phyloP scores from a whole-genome alignment of 495 filamentous ascomycete species.

The Paragyromitra xinjiangensis region DNA sequence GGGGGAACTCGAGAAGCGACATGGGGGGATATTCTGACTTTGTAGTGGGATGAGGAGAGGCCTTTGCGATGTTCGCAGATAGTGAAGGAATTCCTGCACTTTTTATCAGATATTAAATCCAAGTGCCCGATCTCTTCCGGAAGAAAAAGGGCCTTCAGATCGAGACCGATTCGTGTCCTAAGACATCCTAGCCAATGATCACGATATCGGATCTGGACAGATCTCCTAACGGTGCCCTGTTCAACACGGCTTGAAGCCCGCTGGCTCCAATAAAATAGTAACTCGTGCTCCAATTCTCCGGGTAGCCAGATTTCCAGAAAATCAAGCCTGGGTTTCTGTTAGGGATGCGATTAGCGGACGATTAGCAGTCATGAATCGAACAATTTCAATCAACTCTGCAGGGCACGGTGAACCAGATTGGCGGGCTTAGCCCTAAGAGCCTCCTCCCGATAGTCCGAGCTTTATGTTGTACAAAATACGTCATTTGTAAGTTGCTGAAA shows the following conservation, averaged over 20 bases:
- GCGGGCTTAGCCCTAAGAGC: conserved; percentile 42
- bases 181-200: conserved; percentile 46
- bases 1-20: conserved; percentile 30
- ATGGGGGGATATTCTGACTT: conserved; percentile 7
- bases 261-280: conserved; percentile 46
- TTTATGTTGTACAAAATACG: conserved; percentile 5
- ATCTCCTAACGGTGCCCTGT: conserved; percentile 24
- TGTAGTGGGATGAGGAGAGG: conserved; percentile 1
- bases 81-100: conserved; percentile 29
- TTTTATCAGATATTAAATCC: conserved; percentile 45
- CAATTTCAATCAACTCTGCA: conserved; percentile 33
- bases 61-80: conserved; percentile 26
- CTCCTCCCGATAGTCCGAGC: not conserved
- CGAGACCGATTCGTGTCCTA: conserved; percentile 47
- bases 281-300: conserved; percentile 24
- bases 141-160: conserved; percentile 30
- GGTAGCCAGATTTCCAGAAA: conserved; percentile 6
- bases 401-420: conserved; percentile 25
- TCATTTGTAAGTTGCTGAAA: not conserved
- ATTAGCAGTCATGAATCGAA: conserved; percentile 39
- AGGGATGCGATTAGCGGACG: conserved; percentile 38
- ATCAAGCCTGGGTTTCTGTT: conserved; percentile 35
- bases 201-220: conserved; percentile 49
- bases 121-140: conserved; percentile 27
- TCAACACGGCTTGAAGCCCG: conserved; percentile 4